These are phyloP conservation scores for Oryza glaberrima DNA, from an alignment of 176 grass and related monocot species.

Conservation along the genomic window DNA sequence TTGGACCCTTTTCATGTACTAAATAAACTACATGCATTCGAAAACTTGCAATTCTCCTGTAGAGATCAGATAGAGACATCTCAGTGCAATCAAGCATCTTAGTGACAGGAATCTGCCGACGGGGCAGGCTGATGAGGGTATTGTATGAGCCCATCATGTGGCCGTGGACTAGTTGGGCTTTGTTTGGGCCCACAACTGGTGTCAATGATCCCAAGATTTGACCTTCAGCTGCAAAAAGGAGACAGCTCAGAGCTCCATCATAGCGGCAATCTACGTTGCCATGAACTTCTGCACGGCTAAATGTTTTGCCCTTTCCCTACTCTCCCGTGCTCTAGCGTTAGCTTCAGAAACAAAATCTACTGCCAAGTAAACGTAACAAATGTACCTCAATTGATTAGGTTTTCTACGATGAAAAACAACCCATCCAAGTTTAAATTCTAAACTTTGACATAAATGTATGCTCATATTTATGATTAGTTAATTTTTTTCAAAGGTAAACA, in stretches of 20 bases:
- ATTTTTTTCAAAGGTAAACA: too few species aligned
- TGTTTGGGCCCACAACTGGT: neutral
- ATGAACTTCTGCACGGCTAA: too few species aligned
- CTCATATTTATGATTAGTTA: too few species aligned
- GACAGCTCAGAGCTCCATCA: neutral
- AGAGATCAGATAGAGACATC: neutral
- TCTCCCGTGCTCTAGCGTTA: neutral
- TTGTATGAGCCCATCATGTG: constrained; percentile 35
- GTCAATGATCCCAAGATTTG: constrained; percentile 45
- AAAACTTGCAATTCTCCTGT: neutral
- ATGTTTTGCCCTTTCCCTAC: too few species aligned
- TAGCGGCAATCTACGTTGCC: neutral
- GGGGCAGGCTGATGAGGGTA: neutral
- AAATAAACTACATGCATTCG: neutral
- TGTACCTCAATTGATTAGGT: too few species aligned
- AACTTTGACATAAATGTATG: too few species aligned
- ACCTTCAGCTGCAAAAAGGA: neutral
- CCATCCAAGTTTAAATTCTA: too few species aligned
- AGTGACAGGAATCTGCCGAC: constrained; percentile 1
- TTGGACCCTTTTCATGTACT: neutral
- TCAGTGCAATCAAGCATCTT: neutral
- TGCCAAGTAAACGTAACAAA: too few species aligned
- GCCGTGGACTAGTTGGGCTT: neutral
- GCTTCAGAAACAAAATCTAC: too few species aligned
- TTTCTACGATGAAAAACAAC: too few species aligned